phyloP scores from a whole-genome alignment of 345 rosid species.

The Gossypium anomalum region DNA sequence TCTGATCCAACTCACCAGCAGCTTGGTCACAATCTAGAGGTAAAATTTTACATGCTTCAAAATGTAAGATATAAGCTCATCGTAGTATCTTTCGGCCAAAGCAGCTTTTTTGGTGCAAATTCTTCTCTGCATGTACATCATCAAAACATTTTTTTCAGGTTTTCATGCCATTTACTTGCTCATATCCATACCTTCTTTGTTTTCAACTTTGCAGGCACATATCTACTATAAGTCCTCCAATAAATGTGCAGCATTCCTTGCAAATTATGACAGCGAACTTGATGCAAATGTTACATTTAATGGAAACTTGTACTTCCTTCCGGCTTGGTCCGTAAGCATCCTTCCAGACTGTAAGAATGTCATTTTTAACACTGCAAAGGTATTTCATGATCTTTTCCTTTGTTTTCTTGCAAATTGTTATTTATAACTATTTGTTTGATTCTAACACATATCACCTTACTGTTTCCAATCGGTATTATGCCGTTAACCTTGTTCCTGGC shows the following conservation, averaged over 20 bases:
- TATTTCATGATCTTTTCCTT: conserved; percentile 3
- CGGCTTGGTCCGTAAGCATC: conserved; percentile 77
- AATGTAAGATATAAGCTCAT: background rate
- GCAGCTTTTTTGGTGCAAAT: too few relatives aligned
- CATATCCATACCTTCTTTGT: background rate
- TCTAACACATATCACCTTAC: background rate
- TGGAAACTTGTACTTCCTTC: conserved; percentile 46
- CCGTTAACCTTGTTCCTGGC: conserved; percentile 5
- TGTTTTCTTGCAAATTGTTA: background rate
- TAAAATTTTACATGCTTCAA: conserved; percentile 8
- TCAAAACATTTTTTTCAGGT: too few relatives aligned
- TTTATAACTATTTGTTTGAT: background rate
- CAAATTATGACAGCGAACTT: conserved; percentile 39
- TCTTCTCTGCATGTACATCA: too few relatives aligned
- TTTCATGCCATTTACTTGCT: background rate
- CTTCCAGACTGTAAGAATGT: conserved; percentile 62
- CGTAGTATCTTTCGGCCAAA: too few relatives aligned
- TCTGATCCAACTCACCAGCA: conserved; percentile 38
- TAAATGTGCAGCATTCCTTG: conserved; percentile 58
- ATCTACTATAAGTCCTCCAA: conserved; percentile 47
- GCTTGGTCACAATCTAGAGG: conserved; percentile 53
- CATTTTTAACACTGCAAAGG: conserved; percentile 60
- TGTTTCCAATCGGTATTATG: background rate
- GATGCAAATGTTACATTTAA: conserved; percentile 49
- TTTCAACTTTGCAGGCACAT: conserved; percentile 41